Percentiles rank a stretch among this genome's conserved stretches.
These are phyloP conservation scores for Pleurotus citrinopileatus DNA, from an alignment of 768 basidiomycete species.

Conservation along the genomic window DNA sequence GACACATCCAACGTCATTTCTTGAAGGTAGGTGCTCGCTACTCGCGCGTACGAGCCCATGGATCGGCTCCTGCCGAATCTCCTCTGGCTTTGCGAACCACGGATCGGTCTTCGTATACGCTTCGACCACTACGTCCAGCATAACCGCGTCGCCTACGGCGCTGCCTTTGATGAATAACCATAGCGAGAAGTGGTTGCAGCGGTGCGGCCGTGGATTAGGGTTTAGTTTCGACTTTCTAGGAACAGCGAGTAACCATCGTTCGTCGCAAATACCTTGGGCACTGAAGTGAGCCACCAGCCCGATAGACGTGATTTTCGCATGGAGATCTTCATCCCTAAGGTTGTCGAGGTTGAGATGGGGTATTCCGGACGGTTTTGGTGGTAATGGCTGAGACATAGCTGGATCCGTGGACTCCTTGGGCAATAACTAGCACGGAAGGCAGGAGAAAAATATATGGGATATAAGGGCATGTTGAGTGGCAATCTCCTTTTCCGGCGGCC, in stretches of 20 bases:
- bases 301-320: slow-evolving; percentile 14
- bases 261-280: slow-evolving; percentile 20
- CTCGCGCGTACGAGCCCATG: neutral
- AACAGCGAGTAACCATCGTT: slow-evolving; percentile 13
- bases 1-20: slow-evolving; percentile 15
- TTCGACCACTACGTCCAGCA: slow-evolving; percentile 15
- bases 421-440: neutral
- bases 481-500: neutral
- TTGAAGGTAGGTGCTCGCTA: neutral
- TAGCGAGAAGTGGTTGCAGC: slow-evolving; percentile 20
- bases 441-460: neutral
- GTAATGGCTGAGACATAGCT: neutral
- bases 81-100: neutral
- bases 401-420: neutral
- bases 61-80: neutral
- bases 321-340: slow-evolving; percentile 2
- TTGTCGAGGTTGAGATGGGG: neutral
- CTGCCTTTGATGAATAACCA: slow-evolving; percentile 16
- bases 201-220: slow-evolving; percentile 11
- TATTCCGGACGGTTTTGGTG: neutral
- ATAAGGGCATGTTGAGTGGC: neutral
- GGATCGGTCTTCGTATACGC: slow-evolving; percentile 13
- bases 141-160: slow-evolving; percentile 11
- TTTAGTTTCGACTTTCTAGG: neutral
- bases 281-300: slow-evolving; percentile 17